Evolutionary conservation across 352 stramenopile species (phyloP).

Genomic region (Phytophthora capsici): DNA sequence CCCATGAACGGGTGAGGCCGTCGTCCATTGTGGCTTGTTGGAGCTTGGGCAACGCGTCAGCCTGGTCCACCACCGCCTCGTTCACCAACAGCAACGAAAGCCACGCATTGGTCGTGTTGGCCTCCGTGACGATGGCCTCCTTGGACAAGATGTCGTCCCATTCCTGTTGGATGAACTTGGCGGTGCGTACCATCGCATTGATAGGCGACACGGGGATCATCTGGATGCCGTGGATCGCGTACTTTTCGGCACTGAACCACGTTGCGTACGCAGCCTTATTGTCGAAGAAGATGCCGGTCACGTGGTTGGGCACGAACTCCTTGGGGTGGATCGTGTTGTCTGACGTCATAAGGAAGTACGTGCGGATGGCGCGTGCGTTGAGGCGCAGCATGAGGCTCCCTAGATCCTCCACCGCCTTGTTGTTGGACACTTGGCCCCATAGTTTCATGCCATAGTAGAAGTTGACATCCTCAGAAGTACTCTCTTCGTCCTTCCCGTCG

Average conservation of each 20-base stretch:
- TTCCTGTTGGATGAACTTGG: slow-evolving; percentile 70
- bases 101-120: slow-evolving; percentile 60
- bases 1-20: slow-evolving; percentile 59
- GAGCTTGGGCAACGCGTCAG: slow-evolving; percentile 51
- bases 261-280: neutral
- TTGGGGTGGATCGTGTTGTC: slow-evolving; percentile 63
- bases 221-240: no score
- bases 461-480: slow-evolving; percentile 78
- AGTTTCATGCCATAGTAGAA: slow-evolving; percentile 82
- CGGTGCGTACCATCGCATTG: slow-evolving; percentile 68
- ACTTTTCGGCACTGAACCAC: no score
- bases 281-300: slow-evolving; percentile 71
- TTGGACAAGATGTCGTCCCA: slow-evolving; percentile 78
- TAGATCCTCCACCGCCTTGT: slow-evolving; percentile 63
- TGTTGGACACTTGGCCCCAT: slow-evolving; percentile 59
- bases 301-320: slow-evolving; percentile 66
- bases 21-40: slow-evolving; percentile 60
- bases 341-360: slow-evolving; percentile 77
- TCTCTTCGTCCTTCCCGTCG: slow-evolving; percentile 78
- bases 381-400: slow-evolving; percentile 77
- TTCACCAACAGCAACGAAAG: slow-evolving; percentile 74
- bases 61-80: slow-evolving; percentile 60
- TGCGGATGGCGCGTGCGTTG: slow-evolving; percentile 61
- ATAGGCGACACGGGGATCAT: no score
- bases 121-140: slow-evolving; percentile 52